phyloP scores from a whole-genome alignment of 2,329 filamentous ascomycete genomes.

The Verticillium tricorpus region DNA sequence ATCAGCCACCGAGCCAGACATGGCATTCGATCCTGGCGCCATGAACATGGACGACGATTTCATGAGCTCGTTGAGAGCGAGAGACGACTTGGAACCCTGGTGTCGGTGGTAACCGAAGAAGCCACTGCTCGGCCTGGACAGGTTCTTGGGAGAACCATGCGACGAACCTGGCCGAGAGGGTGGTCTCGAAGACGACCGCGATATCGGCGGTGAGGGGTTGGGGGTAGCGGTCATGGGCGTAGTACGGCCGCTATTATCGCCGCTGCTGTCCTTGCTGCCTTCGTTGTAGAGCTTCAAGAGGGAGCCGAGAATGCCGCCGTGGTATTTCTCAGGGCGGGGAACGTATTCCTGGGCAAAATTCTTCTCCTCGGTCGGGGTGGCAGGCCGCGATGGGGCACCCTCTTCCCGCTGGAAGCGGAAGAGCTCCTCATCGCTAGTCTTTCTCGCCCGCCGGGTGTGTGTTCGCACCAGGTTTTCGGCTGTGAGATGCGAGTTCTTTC shows the following conservation, averaged over 20 bases:
- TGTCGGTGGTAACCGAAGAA: conserved; percentile 37
- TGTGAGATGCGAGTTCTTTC: conserved; percentile 10
- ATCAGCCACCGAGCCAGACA: conserved; percentile 38
- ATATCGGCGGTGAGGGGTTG: conserved; percentile 33
- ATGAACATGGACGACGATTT: conserved; percentile 51
- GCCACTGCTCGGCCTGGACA: conserved; percentile 30
- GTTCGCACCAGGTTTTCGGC: conserved; percentile 31
- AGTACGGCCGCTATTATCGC: conserved; percentile 32
- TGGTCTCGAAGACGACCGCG: conserved; percentile 31
- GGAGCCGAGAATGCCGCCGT: conserved; percentile 68
- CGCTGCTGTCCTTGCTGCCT: conserved; percentile 27
- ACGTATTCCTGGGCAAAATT: conserved; percentile 55
- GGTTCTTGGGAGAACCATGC: conserved; percentile 19
- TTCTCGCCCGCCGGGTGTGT: conserved; percentile 23
- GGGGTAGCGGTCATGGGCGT: conserved; percentile 39
- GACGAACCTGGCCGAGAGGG: conserved; percentile 23
- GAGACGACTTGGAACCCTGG: conserved; percentile 35
- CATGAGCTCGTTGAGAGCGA: conserved; percentile 45
- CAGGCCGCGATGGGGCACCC: conserved; percentile 27
- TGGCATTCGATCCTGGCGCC: conserved; percentile 39
- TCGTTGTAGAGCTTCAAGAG: conserved; percentile 67
- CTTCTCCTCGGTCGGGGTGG: conserved; percentile 36
- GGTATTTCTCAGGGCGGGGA: conserved; percentile 62
- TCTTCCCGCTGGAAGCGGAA: conserved; percentile 20
- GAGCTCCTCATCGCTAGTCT: conserved; percentile 14